Evolutionary conservation across 225 moss, liverwort and hornwort species (phyloP).

Genomic region (Anthoceros angustus): DNA sequence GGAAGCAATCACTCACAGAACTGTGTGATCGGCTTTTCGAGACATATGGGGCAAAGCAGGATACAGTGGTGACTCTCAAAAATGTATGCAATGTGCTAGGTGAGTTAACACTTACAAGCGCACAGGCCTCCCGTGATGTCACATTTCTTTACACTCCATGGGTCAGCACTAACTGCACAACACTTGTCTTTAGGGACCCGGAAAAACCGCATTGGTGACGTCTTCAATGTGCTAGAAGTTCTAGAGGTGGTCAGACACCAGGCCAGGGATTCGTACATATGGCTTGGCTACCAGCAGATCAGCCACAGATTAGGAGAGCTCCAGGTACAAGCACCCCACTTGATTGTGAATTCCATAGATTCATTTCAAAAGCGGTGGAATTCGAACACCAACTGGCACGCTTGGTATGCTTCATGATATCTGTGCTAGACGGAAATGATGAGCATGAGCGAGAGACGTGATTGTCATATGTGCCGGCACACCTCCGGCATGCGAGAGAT

Average conservation of each 20-base stretch:
- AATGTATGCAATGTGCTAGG: conserved; percentile 51
- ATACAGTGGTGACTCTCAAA: conserved; percentile 48
- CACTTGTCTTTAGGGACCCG: conserved; percentile 36
- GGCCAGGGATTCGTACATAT: conserved; percentile 62
- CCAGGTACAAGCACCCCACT: conserved; percentile 28
- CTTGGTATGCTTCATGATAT: neutral
- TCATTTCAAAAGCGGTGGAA: neutral
- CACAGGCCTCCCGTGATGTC: conserved; percentile 5
- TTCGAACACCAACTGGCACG: neutral
- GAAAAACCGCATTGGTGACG: conserved; percentile 45
- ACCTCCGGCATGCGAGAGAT: neutral
- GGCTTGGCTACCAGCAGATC: conserved; percentile 62
- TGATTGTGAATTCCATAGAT: neutral
- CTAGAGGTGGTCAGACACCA: conserved; percentile 52
- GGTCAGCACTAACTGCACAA: neutral
- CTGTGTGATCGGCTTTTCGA: conserved; percentile 32
- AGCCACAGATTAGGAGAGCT: conserved; percentile 27
- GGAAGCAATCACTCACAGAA: neutral
- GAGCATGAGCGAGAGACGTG: neutral
- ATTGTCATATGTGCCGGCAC: neutral
- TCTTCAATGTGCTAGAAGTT: conserved; percentile 60
- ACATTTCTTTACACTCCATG: neutral
- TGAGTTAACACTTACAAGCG: conserved; percentile 14
- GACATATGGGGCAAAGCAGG: conserved; percentile 32
- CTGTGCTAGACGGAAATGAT: neutral